Conservation (phyloP, 345 rosid genomes). For the Moricandia arvensis region DNA sequence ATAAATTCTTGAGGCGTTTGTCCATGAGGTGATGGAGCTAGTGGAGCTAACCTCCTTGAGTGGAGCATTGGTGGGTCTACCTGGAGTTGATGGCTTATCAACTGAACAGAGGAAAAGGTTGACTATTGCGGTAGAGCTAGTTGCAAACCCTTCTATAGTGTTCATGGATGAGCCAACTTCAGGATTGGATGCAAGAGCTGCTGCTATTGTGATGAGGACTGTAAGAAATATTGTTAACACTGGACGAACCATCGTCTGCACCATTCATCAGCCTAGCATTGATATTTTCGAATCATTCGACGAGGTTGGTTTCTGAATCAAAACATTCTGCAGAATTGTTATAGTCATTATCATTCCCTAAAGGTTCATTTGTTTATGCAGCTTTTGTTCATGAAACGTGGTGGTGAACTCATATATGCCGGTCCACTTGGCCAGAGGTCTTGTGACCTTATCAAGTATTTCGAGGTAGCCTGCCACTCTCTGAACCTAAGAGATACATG, state of each 20-base stretch:
- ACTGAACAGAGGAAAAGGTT: constrained; percentile 93
- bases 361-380: constrained; percentile 31
- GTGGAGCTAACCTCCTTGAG: constrained; percentile 82
- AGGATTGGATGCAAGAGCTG: constrained; percentile 95
- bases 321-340: neutral
- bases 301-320: constrained; percentile 53
- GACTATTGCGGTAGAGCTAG: constrained; percentile 93
- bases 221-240: constrained; percentile 96
- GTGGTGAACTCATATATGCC: constrained; percentile 96
- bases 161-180: constrained; percentile 99
- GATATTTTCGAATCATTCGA: constrained; percentile 98
- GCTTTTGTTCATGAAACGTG: constrained; percentile 99
- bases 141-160: constrained; percentile 94
- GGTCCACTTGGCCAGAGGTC: constrained; percentile 90
- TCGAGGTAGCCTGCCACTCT: constrained; percentile 58
- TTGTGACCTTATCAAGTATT: constrained; percentile 73
- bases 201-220: constrained; percentile 99
- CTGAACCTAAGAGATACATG: neutral
- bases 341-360: no score
- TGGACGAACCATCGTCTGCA: constrained; percentile 94
- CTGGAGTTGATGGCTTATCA: constrained; percentile 93
- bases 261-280: constrained; percentile 98
- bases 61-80: constrained; percentile 90
- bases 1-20: constrained; percentile 62
- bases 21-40: constrained; percentile 97